Conservation (phyloP, 2,329 filamentous ascomycete genomes). For the Colletotrichum sp. region DNA sequence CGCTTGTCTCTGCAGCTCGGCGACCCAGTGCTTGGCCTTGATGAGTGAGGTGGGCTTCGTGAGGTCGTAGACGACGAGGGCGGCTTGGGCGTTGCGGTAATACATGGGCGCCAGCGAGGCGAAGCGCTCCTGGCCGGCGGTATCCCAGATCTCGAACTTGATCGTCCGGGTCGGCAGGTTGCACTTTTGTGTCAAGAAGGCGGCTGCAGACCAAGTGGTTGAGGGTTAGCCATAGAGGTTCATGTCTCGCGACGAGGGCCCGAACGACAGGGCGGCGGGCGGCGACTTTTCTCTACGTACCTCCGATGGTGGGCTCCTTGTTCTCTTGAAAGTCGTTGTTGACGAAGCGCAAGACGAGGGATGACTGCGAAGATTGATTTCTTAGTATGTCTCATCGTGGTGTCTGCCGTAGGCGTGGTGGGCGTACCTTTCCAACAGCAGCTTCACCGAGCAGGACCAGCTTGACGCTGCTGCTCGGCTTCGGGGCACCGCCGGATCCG, state of each 20-base stretch:
- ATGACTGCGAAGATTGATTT: constrained; percentile 68
- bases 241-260: background rate
- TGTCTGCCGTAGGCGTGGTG: background rate
- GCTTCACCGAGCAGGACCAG: constrained; percentile 97
- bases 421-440: constrained; percentile 91
- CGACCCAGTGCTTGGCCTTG: constrained; percentile 99
- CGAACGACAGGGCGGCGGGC: background rate
- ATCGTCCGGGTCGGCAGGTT: constrained; percentile 91
- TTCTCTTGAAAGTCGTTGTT: constrained; percentile 99
- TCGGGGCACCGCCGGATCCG: constrained; percentile 73
- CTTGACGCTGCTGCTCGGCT: constrained; percentile 99
- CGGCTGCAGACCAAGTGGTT: constrained; percentile 63
- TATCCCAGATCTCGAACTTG: constrained; percentile 98
- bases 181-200: constrained; percentile 98
- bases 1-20: constrained; percentile 94
- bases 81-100: constrained; percentile 97
- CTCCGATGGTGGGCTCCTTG: constrained; percentile 98
- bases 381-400: constrained; percentile 12
- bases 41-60: constrained; percentile 94
- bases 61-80: constrained; percentile 97
- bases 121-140: constrained; percentile 96
- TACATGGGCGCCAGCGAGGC: constrained; percentile 98
- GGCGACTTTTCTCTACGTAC: constrained; percentile 52
- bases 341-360: constrained; percentile 95
- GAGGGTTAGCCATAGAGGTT: constrained; percentile 3